Base-by-base conservation (phyloP, 2,329 filamentous ascomycete genomes). In the Cladophialophora immunda region DNA sequence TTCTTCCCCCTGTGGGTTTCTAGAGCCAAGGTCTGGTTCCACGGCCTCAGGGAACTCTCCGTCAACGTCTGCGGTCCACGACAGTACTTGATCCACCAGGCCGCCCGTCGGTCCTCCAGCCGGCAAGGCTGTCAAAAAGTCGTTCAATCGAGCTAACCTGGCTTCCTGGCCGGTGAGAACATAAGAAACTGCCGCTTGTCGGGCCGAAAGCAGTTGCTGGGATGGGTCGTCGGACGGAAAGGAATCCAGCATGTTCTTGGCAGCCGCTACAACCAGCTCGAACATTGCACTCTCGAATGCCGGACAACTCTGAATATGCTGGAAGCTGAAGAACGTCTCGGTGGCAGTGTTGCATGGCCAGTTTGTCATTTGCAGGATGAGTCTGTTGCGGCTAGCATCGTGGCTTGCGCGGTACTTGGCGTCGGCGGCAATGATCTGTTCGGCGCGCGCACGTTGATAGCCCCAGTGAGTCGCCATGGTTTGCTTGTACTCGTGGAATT, bases 341-440 rank as follows among this genome's bases (percentile, higher is more conserved):
- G 58, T 45, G 8, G 34, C 22, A 7, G 34, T 2, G 3, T 63
- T 54, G 30, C 27, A 22, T 19, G 66, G 62, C 34, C 57, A 67
- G 19, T 61, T 34, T n/a, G 52, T 19, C 41, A 68, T 62, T 22
- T 58, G 30, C 15, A 68, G n/a, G 1, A 65, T 47, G 7, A 62
- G 38, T 11, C 11, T 22, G 6, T 53, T 45, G 32, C 66, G 66
- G 6, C 38, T 45, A n/a, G 11, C 6, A 47, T 27, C 25, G 13
- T 29, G n/a, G 22, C 27, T 36, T 19, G 36, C 47, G 27, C 19
- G 5, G 36, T 55, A 32, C 15, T 50, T 2, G 2, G 50, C 50
- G 52, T 68, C 66, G 34, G 29, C 29, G 15, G 55, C 32, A 11
- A 68, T 47, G 34, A 68, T 68, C 9, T 32, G 19, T 11, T 62